These are phyloP conservation scores for Baffinella frigidus DNA, from an alignment of 208 protist genomes.

Conservation along the genomic window DNA sequence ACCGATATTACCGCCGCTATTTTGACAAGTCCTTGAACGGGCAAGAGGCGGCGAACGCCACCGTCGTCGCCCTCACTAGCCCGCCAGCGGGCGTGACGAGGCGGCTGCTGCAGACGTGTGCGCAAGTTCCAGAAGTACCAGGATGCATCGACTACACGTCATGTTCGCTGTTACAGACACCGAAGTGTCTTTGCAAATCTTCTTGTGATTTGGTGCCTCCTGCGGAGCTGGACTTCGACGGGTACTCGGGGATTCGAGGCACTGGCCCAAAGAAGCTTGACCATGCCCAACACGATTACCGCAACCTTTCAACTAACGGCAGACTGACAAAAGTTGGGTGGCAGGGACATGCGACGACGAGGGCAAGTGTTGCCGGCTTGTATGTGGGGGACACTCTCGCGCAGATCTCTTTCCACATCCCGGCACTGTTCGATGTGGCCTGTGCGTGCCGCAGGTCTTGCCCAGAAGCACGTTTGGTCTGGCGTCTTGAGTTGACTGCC, in stretches of 20 bases:
- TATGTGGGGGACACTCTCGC: not conserved
- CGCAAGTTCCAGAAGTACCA: not conserved
- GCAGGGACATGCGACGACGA: not conserved
- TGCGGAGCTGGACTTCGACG: not conserved
- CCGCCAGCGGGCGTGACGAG: not conserved
- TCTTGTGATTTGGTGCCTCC: conserved; percentile 3
- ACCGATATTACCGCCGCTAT: too few species aligned
- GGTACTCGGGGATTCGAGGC: not conserved
- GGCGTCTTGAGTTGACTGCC: too few species aligned
- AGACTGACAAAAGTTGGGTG: too few species aligned
- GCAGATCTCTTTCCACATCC: conserved; percentile 43
- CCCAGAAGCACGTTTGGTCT: too few species aligned
- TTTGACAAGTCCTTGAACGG: too few species aligned
- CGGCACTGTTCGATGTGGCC: not conserved
- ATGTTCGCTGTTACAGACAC: not conserved
- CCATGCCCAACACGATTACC: too few species aligned
- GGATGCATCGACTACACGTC: not conserved
- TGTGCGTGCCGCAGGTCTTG: not conserved
- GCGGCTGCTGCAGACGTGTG: not conserved
- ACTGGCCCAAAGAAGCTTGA: too few species aligned
- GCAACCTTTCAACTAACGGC: too few species aligned
- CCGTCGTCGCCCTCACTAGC: not conserved
- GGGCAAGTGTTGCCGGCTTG: conserved; percentile 20
- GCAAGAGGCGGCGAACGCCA: too few species aligned
- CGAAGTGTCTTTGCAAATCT: conserved; percentile 4